Conservation (phyloP, 805 yeast genomes). For the Cyberlindnera maritima region DNA sequence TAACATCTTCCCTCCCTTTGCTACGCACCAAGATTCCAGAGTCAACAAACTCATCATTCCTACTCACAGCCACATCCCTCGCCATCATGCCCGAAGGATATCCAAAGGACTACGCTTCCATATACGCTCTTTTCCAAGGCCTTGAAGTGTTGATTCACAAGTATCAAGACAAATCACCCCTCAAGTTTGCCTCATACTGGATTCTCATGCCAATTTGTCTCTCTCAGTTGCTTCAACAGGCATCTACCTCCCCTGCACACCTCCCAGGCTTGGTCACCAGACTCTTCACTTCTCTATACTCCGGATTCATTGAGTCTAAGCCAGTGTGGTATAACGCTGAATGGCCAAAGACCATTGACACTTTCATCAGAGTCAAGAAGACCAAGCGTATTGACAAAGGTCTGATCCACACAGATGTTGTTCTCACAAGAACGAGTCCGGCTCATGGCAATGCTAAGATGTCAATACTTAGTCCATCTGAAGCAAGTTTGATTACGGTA, state of each 20-base stretch:
- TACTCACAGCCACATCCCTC: conserved; percentile 5
- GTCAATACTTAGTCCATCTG: conserved; percentile 18
- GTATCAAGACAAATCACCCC: neutral
- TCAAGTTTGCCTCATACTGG: conserved; percentile 12
- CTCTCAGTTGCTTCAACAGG: conserved; percentile 18
- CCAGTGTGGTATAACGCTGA: conserved; percentile 13
- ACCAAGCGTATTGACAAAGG: conserved; percentile 13
- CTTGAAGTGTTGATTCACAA: conserved; percentile 10
- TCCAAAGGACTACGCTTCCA: conserved; percentile 14
- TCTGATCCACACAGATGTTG: conserved; percentile 12
- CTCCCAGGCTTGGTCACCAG: conserved; percentile 11
- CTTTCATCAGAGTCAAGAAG: conserved; percentile 3
- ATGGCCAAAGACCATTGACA: conserved; percentile 15
- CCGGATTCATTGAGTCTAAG: conserved; percentile 16
- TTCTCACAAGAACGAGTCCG: conserved; percentile 11
- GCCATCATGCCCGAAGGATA: conserved; percentile 16
- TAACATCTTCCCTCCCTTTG: conserved; percentile 8
- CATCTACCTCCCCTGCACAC: conserved; percentile 15
- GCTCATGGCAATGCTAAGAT: conserved; percentile 12
- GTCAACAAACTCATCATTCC: neutral
- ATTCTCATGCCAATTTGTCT: conserved; percentile 17
- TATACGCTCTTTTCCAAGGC: conserved; percentile 15
- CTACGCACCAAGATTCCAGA: conserved; percentile 3
- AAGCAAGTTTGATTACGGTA: conserved; percentile 8
- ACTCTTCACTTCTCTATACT: conserved; percentile 6